Percentiles rank a stretch among this genome's conserved stretches.
phyloP scores from a whole-genome alignment of 805 yeast species.

The Grigorovia humatica region DNA sequence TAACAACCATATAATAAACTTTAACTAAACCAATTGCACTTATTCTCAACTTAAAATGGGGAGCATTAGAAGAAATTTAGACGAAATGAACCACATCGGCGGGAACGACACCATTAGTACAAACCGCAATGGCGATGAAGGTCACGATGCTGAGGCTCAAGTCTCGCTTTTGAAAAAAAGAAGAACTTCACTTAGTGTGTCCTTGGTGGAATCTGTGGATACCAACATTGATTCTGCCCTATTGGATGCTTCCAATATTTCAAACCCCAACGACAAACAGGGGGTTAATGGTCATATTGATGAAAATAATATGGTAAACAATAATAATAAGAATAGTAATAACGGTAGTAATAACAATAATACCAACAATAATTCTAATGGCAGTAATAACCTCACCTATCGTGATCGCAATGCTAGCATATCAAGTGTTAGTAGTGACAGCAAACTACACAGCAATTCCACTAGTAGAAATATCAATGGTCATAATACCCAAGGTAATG shows the following conservation, averaged over 20 bases:
- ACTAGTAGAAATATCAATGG: background rate
- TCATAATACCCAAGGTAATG: background rate
- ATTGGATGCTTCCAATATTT: slow-evolving; percentile 6
- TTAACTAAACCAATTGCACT: background rate
- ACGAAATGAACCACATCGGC: background rate
- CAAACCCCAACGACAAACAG: slow-evolving; percentile 1
- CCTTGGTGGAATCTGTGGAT: slow-evolving; percentile 10
- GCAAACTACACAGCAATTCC: background rate
- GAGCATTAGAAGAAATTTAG: background rate
- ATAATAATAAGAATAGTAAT: slow-evolving; percentile 5
- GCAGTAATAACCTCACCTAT: background rate
- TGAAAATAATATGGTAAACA: background rate
- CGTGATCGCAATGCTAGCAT: background rate
- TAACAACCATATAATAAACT: background rate
- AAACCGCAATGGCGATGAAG: background rate
- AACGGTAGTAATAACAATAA: background rate
- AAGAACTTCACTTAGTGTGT: background rate
- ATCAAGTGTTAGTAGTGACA: background rate
- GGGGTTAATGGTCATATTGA: background rate
- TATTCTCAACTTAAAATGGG: background rate
- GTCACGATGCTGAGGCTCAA: background rate
- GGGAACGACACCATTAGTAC: background rate
- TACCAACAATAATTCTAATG: background rate
- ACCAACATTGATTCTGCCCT: slow-evolving; percentile 26
- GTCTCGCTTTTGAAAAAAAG: slow-evolving; percentile 3